phyloP scores from a whole-genome alignment of 1,284 basidiomycete species.

The Sanguinoderma infundibulare region DNA sequence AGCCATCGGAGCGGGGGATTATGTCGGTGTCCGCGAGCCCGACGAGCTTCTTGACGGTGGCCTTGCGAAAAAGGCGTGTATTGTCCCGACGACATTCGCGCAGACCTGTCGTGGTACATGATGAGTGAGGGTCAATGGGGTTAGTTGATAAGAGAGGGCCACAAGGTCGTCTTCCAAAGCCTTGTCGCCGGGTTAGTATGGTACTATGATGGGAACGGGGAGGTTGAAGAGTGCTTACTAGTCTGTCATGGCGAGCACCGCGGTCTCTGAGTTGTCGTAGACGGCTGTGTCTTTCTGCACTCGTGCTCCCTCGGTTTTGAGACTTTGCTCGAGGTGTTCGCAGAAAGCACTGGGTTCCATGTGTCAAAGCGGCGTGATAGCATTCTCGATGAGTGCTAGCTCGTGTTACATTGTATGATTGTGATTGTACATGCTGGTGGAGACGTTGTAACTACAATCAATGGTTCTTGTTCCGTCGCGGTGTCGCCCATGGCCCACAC shows the following conservation, averaged over 20 bases:
- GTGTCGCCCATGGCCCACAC: not conserved
- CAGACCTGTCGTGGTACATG: too few relatives aligned
- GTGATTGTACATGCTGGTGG: not conserved
- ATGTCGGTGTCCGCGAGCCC: slow-evolving; percentile 37
- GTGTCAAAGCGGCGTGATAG: not conserved
- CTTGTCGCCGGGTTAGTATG: slow-evolving; percentile 14
- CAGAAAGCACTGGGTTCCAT: too few relatives aligned
- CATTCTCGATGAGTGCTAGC: not conserved
- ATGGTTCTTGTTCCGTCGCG: too few relatives aligned
- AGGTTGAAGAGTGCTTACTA: not conserved
- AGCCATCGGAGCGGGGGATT: slow-evolving; percentile 21
- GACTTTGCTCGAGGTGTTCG: too few relatives aligned
- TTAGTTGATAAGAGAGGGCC: slow-evolving; percentile 17
- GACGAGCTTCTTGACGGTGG: slow-evolving; percentile 43
- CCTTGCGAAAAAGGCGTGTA: slow-evolving; percentile 42
- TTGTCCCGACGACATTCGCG: slow-evolving; percentile 42
- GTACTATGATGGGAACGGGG: not conserved
- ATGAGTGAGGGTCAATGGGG: too few relatives aligned
- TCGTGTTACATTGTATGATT: not conserved
- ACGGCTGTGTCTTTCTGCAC: too few relatives aligned
- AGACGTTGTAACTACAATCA: not conserved
- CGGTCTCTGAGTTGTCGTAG: too few relatives aligned
- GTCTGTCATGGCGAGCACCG: too few relatives aligned
- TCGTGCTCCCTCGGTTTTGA: too few relatives aligned
- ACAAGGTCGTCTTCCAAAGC: slow-evolving; percentile 31